A percentile compares a stretch with the other conserved stretches of the same genome.
Conservation (phyloP, 2,329 filamentous ascomycete species). For the Lecanicillium sp. region DNA sequence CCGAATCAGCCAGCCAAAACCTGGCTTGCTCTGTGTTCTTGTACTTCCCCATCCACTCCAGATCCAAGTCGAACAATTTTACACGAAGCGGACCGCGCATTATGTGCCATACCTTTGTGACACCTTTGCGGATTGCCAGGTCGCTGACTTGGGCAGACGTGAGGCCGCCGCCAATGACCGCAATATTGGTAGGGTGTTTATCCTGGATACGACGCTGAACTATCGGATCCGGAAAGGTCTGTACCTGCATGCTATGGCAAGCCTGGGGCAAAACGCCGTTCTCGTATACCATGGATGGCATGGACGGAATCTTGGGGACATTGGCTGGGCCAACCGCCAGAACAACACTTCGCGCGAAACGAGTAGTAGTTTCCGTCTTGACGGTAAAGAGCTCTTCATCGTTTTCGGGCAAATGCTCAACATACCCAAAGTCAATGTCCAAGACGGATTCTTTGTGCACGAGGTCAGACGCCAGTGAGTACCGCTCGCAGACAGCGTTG, state of each 20-base stretch:
- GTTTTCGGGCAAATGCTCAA: constrained; percentile 33
- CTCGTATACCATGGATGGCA: constrained; percentile 22
- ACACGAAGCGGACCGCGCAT: constrained; percentile 53
- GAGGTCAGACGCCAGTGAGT: constrained; percentile 36
- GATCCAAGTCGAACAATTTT: constrained; percentile 70
- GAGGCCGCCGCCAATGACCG: constrained; percentile 67
- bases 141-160: constrained; percentile 69
- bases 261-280: constrained; percentile 28
- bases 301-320: constrained; percentile 38
- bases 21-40: constrained; percentile 67
- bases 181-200: constrained; percentile 47
- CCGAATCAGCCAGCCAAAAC: constrained; percentile 69
- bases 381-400: constrained; percentile 57
- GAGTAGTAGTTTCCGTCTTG: constrained; percentile 41
- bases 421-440: constrained; percentile 51
- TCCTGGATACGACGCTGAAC: constrained; percentile 44
- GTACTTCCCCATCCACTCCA: constrained; percentile 77
- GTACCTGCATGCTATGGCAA: constrained; percentile 58
- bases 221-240: constrained; percentile 44
- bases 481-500: constrained; percentile 45
- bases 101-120: constrained; percentile 60
- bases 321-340: constrained; percentile 64
- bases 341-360: constrained; percentile 55
- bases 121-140: constrained; percentile 54
- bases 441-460: constrained; percentile 52